A percentile compares a stretch with the other conserved stretches of the same genome.
phyloP scores from a whole-genome alignment of 2,329 filamentous ascomycete genomes.

The Neonectria coccinea region DNA sequence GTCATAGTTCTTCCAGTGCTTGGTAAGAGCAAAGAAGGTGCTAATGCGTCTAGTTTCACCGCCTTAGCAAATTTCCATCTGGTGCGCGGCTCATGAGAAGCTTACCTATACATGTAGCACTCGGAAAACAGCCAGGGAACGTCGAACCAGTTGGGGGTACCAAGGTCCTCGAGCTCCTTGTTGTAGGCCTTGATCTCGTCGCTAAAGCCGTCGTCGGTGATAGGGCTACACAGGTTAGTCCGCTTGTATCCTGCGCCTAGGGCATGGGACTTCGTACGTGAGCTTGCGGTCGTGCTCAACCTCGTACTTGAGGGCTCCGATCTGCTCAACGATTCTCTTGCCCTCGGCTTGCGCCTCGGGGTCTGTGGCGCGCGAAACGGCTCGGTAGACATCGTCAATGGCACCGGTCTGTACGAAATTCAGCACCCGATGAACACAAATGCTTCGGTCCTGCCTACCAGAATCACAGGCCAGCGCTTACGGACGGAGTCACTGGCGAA shows the following conservation, averaged over 20 bases:
- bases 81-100: background rate
- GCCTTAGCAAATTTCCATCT: background rate
- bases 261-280: constrained; percentile 65
- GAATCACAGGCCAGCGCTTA: constrained; percentile 92
- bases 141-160: constrained; percentile 82
- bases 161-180: constrained; percentile 80
- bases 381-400: constrained; percentile 93
- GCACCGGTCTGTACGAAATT: constrained; percentile 76
- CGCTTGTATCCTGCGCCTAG: background rate
- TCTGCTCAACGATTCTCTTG: constrained; percentile 83
- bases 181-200: constrained; percentile 91
- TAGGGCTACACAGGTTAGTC: constrained; percentile 63
- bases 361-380: constrained; percentile 70
- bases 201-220: constrained; percentile 79
- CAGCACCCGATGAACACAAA: background rate
- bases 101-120: constrained; percentile 89
- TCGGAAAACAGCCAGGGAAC: constrained; percentile 91
- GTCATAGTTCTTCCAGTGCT: constrained; percentile 90
- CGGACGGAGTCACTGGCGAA: constrained; percentile 89
- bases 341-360: constrained; percentile 79
- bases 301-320: constrained; percentile 92
- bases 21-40: constrained; percentile 80
- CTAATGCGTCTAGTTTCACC: constrained; percentile 73
- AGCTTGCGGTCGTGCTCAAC: constrained; percentile 87
- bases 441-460: constrained; percentile 66